Evolutionary conservation across 805 yeast genomes (phyloP), one percentile per base, ranked within the genome.

Genomic region (Torulaspora quercuum): DNA sequence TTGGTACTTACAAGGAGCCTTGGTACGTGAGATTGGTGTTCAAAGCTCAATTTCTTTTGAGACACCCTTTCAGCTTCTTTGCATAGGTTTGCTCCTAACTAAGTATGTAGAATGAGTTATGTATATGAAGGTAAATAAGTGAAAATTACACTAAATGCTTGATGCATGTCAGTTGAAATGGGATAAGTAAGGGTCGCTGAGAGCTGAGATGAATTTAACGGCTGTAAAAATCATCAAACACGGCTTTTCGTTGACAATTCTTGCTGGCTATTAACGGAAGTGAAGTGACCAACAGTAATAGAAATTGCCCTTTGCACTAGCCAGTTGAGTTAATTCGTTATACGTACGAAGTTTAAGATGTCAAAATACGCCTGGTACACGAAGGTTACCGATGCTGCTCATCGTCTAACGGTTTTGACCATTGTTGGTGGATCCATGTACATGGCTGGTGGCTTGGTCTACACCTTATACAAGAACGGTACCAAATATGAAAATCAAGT

Each of bases 311-410:
- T n/a, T n/a, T n/a, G n/a, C n/a, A n/a, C n/a, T n/a, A n/a, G n/a
- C n/a, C n/a, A n/a, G n/a, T n/a, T n/a, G n/a, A n/a, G n/a, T n/a
- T 8, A 11, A 17, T 5, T 13, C 25, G 13, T 23, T 6, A 7
- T 3, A 5, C 11, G 4, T 13, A 11, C 12, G 25, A 7, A 2
- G 8, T 15, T 16, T 29, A 10, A 32, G 29, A 72, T 72, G 76
- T 61, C 76, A 15, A 64, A 61, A 51, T 74, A 75, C 55, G 84
- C 89, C 30, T 82, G 90, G 90, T 82, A 82, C 58, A 77, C 82
- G 2, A 79, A 76, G 59, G 77, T 74, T 3, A 75, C 85, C 2
- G 90, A 82, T 59, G 72, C 82, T 26, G 73, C 72, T 17, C 90
- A 82, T 61, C 80, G 90, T 64, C 59, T 81, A 41, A 78, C 86